Percentiles rank a stretch among this genome's conserved stretches.
Conservation (phyloP, 2,329 filamentous ascomycete genomes). For the Nannizzia gypsea region DNA sequence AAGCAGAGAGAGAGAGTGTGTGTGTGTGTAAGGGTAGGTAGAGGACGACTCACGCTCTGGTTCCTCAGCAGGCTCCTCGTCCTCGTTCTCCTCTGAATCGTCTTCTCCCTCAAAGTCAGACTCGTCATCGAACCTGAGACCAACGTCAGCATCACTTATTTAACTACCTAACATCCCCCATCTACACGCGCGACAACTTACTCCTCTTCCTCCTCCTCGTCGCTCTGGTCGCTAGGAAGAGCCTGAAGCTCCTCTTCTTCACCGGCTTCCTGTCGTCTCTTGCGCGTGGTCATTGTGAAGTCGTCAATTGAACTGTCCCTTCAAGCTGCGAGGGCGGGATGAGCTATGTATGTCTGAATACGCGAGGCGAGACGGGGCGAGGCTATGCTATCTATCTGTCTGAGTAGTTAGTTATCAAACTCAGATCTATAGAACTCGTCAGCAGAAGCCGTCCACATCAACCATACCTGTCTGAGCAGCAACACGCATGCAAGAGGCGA, state of each 20-base stretch:
- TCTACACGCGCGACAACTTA: no score
- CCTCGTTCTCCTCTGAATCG: slow-evolving; percentile 16
- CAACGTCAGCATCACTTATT: slow-evolving; percentile 2
- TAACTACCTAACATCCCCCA: no score
- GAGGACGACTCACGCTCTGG: slow-evolving; percentile 10
- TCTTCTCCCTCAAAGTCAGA: slow-evolving; percentile 21
- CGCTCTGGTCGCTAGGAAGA: slow-evolving; percentile 39
- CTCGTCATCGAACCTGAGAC: slow-evolving; percentile 22
- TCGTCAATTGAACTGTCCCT: slow-evolving; percentile 4
- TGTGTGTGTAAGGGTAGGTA: no score
- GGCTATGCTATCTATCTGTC: no score
- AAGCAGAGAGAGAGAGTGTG: no score
- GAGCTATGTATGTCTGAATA: no score
- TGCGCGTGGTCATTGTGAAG: slow-evolving; percentile 35
- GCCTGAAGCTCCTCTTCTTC: slow-evolving; percentile 38
- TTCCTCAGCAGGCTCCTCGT: slow-evolving; percentile 18
- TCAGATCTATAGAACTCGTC: no score
- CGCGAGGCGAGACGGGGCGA: no score
- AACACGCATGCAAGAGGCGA: not conserved
- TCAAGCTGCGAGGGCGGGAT: no score
- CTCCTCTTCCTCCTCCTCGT: slow-evolving; percentile 36
- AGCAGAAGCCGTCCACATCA: not conserved
- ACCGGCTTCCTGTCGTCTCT: slow-evolving; percentile 40
- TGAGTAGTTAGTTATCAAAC: no score
- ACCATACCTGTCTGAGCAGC: not conserved